Percentiles rank a stretch among this genome's conserved stretches.
phyloP scores from a whole-genome alignment of 768 basidiomycete species.

The Suillus weaverae region DNA sequence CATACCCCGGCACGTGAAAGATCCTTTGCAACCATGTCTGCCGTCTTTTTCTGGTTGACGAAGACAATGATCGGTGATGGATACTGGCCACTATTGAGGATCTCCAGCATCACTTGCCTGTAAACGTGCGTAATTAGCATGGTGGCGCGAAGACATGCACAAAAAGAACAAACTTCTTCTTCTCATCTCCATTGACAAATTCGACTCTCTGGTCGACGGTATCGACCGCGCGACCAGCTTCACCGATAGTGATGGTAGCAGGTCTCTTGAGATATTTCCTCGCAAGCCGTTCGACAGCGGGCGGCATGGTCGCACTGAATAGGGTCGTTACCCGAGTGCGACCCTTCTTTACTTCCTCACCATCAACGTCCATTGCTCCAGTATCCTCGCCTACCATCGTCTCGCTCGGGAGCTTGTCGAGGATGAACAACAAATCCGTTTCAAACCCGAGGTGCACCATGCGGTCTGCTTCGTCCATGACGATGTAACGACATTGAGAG shows the following conservation, averaged over 20 bases:
- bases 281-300: conserved; percentile 92
- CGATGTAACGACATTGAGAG: conserved; percentile 95
- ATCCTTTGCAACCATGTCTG: conserved; percentile 97
- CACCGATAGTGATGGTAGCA: conserved; percentile 96
- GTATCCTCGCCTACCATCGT: conserved; percentile 85
- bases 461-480: conserved; percentile 99
- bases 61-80: conserved; percentile 95
- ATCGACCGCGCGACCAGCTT: conserved; percentile 96
- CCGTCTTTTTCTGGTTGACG: conserved; percentile 99
- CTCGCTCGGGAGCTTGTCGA: conserved; percentile 87
- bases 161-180: conserved; percentile 76
- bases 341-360: conserved; percentile 58
- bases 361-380: conserved; percentile 75
- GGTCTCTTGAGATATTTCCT: conserved; percentile 92
- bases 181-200: conserved; percentile 89
- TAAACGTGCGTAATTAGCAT: conserved; percentile 10
- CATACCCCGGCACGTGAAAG: conserved; percentile 84
- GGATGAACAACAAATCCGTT: conserved; percentile 87
- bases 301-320: conserved; percentile 98
- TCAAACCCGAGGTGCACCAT: conserved; percentile 99
- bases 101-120: conserved; percentile 85
- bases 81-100: conserved; percentile 84
- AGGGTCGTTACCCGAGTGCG: conserved; percentile 91
- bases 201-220: conserved; percentile 97
- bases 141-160: conserved; percentile 6